A percentile compares a stretch with the other conserved stretches of the same genome.
Evolutionary conservation across 768 basidiomycete species (phyloP).

Genomic region (Amanita jacksonii): DNA sequence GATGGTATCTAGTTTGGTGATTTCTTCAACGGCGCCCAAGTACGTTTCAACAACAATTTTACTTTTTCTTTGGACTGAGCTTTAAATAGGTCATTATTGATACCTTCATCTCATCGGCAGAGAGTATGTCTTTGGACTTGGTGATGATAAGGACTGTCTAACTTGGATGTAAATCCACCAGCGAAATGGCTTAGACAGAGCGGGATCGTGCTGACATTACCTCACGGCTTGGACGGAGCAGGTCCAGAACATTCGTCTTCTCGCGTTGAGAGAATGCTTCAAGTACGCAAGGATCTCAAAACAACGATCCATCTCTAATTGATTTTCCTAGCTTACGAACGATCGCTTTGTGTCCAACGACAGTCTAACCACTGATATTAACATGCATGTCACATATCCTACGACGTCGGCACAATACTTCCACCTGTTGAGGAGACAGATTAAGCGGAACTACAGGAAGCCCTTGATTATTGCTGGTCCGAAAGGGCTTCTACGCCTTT

Average conservation of each 20-base stretch:
- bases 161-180: slow-evolving; percentile 18
- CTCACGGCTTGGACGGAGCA: slow-evolving; percentile 87
- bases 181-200: slow-evolving; percentile 94
- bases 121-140: slow-evolving; percentile 44
- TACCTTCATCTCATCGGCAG: slow-evolving; percentile 76
- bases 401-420: slow-evolving; percentile 91
- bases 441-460: slow-evolving; percentile 77
- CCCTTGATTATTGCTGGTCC: slow-evolving; percentile 80
- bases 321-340: slow-evolving; percentile 54
- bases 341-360: slow-evolving; percentile 40
- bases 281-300: slow-evolving; percentile 32
- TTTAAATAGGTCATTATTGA: slow-evolving; percentile 68
- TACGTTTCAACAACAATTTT: slow-evolving; percentile 7
- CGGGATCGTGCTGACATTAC: slow-evolving; percentile 75
- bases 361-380: slow-evolving; percentile 43
- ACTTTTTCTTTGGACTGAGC: background rate
- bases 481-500: slow-evolving; percentile 70
- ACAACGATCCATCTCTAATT: background rate
- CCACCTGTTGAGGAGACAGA: slow-evolving; percentile 83
- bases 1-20: slow-evolving; percentile 51
- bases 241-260: slow-evolving; percentile 91
- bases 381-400: slow-evolving; percentile 79
- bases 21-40: slow-evolving; percentile 84
- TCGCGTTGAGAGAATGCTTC: slow-evolving; percentile 84
- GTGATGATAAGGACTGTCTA: background rate